Evolutionary conservation across 2,329 filamentous ascomycete species (phyloP).

Genomic region (Penicillium sclerotiorum): DNA sequence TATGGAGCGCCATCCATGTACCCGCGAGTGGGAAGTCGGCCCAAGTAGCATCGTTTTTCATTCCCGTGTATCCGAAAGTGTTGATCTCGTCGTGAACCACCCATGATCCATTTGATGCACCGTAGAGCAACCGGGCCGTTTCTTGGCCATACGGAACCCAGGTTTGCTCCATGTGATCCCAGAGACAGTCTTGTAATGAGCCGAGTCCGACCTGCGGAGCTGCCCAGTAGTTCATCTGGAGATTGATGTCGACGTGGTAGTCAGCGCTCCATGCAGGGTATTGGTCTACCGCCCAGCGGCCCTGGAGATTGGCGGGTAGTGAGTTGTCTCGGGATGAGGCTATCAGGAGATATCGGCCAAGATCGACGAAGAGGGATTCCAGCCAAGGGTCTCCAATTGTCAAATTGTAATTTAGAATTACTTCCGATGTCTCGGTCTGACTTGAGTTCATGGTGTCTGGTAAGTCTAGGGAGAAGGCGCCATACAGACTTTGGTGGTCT

Average conservation of each 20-base stretch:
- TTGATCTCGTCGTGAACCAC: constrained; percentile 62
- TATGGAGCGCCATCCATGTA: constrained; percentile 64
- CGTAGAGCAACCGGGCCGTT: constrained; percentile 58
- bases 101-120: constrained; percentile 52
- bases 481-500: constrained; percentile 18
- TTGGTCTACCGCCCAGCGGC: constrained; percentile 56
- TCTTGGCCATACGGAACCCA: constrained; percentile 58
- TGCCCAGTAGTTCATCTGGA: constrained; percentile 65
- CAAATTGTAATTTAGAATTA: constrained; percentile 28
- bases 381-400: constrained; percentile 49
- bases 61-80: constrained; percentile 59
- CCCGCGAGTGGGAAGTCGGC: constrained; percentile 44
- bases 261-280: constrained; percentile 56
- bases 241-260: constrained; percentile 62
- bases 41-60: constrained; percentile 49
- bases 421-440: constrained; percentile 25
- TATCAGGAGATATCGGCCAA: constrained; percentile 57
- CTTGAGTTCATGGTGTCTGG: constrained; percentile 19
- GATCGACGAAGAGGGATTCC: constrained; percentile 57
- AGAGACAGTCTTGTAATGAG: constrained; percentile 42
- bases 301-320: constrained; percentile 61
- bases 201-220: constrained; percentile 12
- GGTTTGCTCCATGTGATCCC: constrained; percentile 57
- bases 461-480: constrained; percentile 47
- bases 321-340: constrained; percentile 54